phyloP scores from a whole-genome alignment of 805 yeast genomes.

The Saturnispora sekii region DNA sequence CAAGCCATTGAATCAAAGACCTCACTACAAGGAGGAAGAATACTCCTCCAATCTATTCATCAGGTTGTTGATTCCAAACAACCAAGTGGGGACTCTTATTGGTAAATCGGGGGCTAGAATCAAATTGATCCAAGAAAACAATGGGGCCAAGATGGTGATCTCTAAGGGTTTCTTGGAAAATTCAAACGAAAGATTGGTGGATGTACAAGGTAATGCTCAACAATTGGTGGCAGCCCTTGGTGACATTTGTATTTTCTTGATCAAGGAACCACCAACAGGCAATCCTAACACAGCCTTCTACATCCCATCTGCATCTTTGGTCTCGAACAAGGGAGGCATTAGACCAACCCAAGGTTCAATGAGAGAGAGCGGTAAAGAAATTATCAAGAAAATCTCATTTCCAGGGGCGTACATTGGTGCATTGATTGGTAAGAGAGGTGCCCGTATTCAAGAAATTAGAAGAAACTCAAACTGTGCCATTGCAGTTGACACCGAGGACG shows the following conservation, averaged over 20 bases:
- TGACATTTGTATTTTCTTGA: conserved; percentile 57
- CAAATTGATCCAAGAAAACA: conserved; percentile 62
- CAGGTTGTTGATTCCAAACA: conserved; percentile 69
- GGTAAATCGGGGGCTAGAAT: conserved; percentile 78
- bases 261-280: conserved; percentile 58
- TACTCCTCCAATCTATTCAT: conserved; percentile 45
- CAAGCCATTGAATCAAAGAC: conserved; percentile 46
- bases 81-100: conserved; percentile 81
- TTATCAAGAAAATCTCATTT: conserved; percentile 41
- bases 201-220: conserved; percentile 70
- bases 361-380: conserved; percentile 20
- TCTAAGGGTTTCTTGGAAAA: conserved; percentile 74
- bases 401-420: conserved; percentile 85
- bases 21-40: conserved; percentile 39
- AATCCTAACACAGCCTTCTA: conserved; percentile 57
- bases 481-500: conserved; percentile 57
- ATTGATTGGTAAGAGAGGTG: conserved; percentile 76
- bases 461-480: conserved; percentile 70
- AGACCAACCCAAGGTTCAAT: not conserved
- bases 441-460: conserved; percentile 79
- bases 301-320: conserved; percentile 34
- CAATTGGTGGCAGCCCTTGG: conserved; percentile 48
- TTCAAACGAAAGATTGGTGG: conserved; percentile 79
- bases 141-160: conserved; percentile 72
- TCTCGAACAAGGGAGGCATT: not conserved